phyloP scores from a whole-genome alignment of 1,284 basidiomycete species.

The Marasmius sp. region DNA sequence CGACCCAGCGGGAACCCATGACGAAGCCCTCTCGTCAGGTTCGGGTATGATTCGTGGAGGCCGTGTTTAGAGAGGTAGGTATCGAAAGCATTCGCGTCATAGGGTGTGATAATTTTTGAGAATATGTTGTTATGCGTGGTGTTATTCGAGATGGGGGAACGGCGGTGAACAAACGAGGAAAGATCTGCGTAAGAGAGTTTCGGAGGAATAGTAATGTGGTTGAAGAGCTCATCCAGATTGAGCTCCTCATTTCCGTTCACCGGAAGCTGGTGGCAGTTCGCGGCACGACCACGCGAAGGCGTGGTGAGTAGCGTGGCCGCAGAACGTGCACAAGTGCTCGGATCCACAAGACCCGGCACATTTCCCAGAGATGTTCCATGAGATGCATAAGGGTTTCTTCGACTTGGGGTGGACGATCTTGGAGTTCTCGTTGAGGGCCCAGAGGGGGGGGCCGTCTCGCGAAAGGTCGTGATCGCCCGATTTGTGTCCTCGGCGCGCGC shows the following conservation, averaged over 20 bases:
- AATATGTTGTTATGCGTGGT: no score
- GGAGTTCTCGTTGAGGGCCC: neutral
- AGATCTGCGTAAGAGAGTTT: conserved; percentile 2
- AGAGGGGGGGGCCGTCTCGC: no score
- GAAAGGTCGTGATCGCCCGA: no score
- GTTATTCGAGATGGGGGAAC: no score
- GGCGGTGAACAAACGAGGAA: neutral
- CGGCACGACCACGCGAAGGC: neutral
- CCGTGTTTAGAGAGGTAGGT: neutral
- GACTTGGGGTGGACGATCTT: neutral
- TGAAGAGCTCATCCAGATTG: neutral
- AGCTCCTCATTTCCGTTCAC: neutral
- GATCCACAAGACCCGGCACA: no score
- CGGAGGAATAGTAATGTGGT: neutral
- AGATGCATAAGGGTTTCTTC: neutral
- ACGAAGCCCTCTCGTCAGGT: neutral
- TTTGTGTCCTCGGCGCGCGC: neutral
- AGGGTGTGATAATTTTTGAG: neutral
- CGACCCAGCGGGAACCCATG: neutral
- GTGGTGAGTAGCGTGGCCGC: neutral
- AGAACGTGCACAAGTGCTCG: neutral
- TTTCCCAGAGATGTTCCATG: neutral
- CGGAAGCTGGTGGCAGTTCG: neutral
- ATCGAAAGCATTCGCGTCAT: conserved; percentile 5
- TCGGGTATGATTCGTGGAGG: neutral